Conservation (phyloP, 441 rosid genomes). For the Pelargonium australe region DNA sequence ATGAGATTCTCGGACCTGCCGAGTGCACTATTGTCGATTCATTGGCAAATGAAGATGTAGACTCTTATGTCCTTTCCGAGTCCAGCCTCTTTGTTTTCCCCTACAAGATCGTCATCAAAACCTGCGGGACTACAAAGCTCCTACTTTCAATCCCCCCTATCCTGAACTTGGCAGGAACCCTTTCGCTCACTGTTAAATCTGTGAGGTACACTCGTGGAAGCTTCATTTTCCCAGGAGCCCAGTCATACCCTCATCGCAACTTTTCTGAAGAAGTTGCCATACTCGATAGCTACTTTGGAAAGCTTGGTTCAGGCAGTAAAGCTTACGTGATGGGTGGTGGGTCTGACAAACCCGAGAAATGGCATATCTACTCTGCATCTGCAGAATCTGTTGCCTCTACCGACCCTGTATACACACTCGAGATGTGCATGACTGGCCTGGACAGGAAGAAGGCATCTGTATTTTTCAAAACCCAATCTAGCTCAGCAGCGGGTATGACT, state of each 20-base stretch:
- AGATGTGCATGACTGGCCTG: constrained; percentile 70
- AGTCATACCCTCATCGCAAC: constrained; percentile 53
- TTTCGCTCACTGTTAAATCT: constrained; percentile 36
- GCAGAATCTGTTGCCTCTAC: constrained; percentile 18
- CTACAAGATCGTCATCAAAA: constrained; percentile 63
- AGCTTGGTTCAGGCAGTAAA: constrained; percentile 34
- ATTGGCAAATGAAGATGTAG: constrained; percentile 47
- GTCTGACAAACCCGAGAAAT: constrained; percentile 39
- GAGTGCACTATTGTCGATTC: constrained; percentile 65
- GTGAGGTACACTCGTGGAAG: constrained; percentile 64
- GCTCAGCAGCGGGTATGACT: constrained; percentile 45
- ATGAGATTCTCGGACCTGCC: constrained; percentile 54
- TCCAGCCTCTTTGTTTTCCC: constrained; percentile 73
- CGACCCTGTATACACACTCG: constrained; percentile 38
- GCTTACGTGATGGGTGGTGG: constrained; percentile 44
- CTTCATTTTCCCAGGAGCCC: constrained; percentile 58
- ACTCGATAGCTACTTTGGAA: constrained; percentile 42
- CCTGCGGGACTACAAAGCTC: constrained; percentile 72
- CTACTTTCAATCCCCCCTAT: constrained; percentile 61
- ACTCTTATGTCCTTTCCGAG: constrained; percentile 72
- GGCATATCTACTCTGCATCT: constrained; percentile 60
- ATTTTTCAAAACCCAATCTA: constrained; percentile 38
- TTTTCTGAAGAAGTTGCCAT: constrained; percentile 59
- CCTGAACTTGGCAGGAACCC: constrained; percentile 42
- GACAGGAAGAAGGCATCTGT: constrained; percentile 47